Conservation (phyloP, 140 eudicot species). For the Ambrosia hybrid region DNA sequence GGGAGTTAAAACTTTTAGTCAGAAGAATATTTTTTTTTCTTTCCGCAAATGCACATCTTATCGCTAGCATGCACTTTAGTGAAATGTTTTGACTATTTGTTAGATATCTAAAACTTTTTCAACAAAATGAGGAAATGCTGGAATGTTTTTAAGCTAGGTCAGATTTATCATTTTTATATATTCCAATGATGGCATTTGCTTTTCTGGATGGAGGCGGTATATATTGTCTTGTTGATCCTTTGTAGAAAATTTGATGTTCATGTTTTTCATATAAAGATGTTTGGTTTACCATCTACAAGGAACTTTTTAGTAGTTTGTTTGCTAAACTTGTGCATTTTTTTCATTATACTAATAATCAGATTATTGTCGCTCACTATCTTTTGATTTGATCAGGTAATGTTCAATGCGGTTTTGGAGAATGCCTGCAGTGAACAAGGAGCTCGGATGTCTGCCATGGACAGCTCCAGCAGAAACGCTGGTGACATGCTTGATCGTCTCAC, state of each 20-base stretch:
- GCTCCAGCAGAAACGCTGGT: conserved; percentile 99
- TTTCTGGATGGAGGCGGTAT: not conserved
- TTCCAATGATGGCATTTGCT: not conserved
- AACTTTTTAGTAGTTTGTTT: not conserved
- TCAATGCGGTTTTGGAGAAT: conserved; percentile 92
- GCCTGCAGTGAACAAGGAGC: conserved; percentile 99
- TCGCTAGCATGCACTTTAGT: not conserved
- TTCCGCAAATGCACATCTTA: not conserved
- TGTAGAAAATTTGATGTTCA: not conserved
- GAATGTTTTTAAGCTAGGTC: no score
- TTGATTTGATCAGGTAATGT: conserved; percentile 63
- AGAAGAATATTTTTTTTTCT: not conserved
- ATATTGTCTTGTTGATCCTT: not conserved
- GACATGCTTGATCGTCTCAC: conserved; percentile 99
- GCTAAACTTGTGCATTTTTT: no score
- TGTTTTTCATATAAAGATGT: not conserved
- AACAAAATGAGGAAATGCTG: no score
- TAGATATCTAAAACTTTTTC: no score
- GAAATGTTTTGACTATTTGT: no score
- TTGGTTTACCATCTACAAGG: not conserved
- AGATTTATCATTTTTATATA: not conserved
- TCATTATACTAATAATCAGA: not conserved
- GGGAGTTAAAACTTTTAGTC: no score
- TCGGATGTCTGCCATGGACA: conserved; percentile 99
- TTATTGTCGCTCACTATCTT: not conserved